Conservation (phyloP, 2,329 filamentous ascomycete genomes). For the Cercospora citrullina region DNA sequence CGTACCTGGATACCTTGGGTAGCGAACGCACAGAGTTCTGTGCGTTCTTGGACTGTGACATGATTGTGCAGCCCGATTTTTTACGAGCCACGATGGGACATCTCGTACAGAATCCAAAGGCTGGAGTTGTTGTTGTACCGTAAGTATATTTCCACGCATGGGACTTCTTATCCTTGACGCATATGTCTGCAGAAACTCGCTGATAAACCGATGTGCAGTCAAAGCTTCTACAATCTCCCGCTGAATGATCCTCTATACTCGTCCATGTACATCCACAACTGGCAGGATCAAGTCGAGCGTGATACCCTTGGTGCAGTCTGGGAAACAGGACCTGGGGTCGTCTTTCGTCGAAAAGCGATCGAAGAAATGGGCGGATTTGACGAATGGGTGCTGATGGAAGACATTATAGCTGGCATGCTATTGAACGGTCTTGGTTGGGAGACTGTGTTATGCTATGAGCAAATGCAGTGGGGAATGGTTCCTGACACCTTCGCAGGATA, state of each 20-base stretch:
- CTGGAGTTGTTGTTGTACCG: background rate
- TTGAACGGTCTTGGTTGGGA: conserved; percentile 16
- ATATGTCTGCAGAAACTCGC: background rate
- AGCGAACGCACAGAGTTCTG: conserved; percentile 45
- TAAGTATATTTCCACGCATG: background rate
- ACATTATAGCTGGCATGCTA: conserved; percentile 15
- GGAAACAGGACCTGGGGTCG: conserved; percentile 12
- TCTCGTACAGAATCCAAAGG: conserved; percentile 34
- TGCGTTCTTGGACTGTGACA: conserved; percentile 66
- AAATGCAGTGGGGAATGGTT: conserved; percentile 15
- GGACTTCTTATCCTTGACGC: too few relatives aligned
- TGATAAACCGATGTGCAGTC: background rate
- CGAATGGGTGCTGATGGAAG: conserved; percentile 13
- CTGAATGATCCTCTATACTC: conserved; percentile 19
- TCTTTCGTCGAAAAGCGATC: conserved; percentile 14
- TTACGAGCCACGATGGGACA: conserved; percentile 61
- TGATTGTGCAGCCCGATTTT: conserved; percentile 65
- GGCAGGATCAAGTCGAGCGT: conserved; percentile 2
- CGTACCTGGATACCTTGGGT: background rate
- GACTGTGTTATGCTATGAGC: conserved; percentile 9
- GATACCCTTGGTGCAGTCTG: conserved; percentile 11
- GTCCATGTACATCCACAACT: conserved; percentile 9
- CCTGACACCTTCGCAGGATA: conserved; percentile 13
- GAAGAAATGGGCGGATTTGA: conserved; percentile 14
- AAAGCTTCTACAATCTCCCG: conserved; percentile 22